A percentile compares a stretch with the other conserved stretches of the same genome.
Evolutionary conservation across 371 early-diverging fungal species (phyloP).

Genomic region (Dentiscutata heterogama): DNA sequence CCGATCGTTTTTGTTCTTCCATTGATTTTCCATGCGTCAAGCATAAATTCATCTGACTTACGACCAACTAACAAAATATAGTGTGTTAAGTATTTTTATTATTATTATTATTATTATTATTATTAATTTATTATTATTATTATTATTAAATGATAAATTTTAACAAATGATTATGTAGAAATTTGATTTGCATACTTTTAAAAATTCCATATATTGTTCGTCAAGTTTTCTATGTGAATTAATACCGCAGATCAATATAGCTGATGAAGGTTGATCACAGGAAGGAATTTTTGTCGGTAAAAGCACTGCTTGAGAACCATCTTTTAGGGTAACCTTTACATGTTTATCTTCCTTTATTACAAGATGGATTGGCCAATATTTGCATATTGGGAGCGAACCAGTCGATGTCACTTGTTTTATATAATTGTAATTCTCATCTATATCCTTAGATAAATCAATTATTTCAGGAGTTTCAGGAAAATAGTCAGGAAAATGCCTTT

Average conservation of each 20-base stretch:
- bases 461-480: not conserved
- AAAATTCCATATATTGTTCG: constrained; percentile 52
- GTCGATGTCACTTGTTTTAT: too few species aligned
- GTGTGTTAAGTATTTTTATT: too few species aligned
- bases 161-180: too few species aligned
- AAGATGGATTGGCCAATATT: constrained; percentile 17
- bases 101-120: too few species aligned
- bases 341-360: not conserved
- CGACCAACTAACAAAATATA: constrained; percentile 44
- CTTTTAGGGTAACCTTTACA: constrained; percentile 49
- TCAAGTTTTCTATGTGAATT: constrained; percentile 52
- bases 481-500: constrained; percentile 14
- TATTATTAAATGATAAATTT: too few species aligned
- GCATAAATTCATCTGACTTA: constrained; percentile 31
- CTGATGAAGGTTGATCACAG: constrained; percentile 47
- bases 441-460: too few species aligned
- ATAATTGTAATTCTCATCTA: too few species aligned
- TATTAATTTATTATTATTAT: too few species aligned
- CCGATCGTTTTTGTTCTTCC: constrained; percentile 53
- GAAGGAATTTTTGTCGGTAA: constrained; percentile 49
- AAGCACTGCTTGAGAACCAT: constrained; percentile 52
- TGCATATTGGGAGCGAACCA: too few species aligned
- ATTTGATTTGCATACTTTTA: constrained; percentile 5
- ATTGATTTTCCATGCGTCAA: constrained; percentile 43
- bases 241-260: constrained; percentile 54